phyloP scores from a whole-genome alignment of 2,329 filamentous ascomycete genomes.

The Dactylonectria macrodidyma region DNA sequence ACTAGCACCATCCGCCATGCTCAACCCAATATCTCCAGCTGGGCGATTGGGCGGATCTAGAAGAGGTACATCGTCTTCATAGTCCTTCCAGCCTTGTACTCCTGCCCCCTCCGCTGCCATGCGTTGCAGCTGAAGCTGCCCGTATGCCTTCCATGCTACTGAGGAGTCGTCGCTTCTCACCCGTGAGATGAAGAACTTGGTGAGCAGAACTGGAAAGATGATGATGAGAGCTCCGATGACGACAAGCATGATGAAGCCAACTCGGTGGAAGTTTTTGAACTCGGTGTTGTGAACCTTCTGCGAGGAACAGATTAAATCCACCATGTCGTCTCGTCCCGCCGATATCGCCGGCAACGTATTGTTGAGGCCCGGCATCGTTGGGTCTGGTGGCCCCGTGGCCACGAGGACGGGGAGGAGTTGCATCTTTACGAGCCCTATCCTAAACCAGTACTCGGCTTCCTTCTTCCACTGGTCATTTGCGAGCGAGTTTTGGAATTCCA shows the following conservation, averaged over 20 bases:
- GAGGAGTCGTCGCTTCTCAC: not conserved
- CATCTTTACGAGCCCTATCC: conserved; percentile 28
- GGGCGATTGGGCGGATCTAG: not conserved
- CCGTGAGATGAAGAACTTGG: not conserved
- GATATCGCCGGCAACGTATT: conserved; percentile 5
- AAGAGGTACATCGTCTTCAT: not conserved
- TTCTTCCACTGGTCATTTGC: conserved; percentile 30
- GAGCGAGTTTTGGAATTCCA: conserved; percentile 16
- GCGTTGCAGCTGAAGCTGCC: not conserved
- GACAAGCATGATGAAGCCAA: not conserved
- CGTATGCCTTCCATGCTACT: not conserved
- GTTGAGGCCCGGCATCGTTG: not conserved
- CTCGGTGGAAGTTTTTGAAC: conserved; percentile 16
- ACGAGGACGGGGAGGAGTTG: conserved; percentile 21
- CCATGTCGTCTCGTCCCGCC: conserved; percentile 5
- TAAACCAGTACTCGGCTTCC: conserved; percentile 28
- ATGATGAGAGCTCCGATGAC: not conserved
- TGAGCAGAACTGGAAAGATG: not conserved
- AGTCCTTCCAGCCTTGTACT: not conserved
- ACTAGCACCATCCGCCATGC: not conserved
- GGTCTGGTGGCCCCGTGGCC: not conserved
- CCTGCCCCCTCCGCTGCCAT: not conserved
- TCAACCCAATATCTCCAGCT: not conserved
- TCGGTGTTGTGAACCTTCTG: conserved; percentile 19
- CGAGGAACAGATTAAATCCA: conserved; percentile 6